A percentile compares a stretch with the other conserved stretches of the same genome.
These are phyloP conservation scores for Ascochyta viciae-villosae DNA, from an alignment of 2,329 filamentous ascomycete species.

Conservation along the genomic window DNA sequence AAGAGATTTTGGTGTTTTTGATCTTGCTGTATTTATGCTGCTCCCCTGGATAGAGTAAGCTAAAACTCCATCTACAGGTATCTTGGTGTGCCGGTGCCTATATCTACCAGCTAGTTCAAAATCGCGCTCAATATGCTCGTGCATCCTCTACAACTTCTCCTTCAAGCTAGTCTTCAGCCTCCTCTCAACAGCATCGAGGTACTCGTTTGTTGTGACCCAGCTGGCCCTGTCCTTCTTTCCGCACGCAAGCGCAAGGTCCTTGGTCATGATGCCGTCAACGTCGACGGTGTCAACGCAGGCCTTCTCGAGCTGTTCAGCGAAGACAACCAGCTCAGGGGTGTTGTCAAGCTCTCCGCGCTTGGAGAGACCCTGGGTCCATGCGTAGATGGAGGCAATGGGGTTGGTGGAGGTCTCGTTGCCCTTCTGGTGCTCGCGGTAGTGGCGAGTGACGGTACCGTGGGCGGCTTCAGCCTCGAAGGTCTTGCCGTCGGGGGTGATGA, in stretches of 20 bases:
- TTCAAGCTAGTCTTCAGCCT: slow-evolving; percentile 81
- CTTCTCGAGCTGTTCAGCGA: slow-evolving; percentile 89
- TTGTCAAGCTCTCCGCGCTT: slow-evolving; percentile 93
- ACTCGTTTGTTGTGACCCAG: slow-evolving; percentile 90
- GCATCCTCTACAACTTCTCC: slow-evolving; percentile 70
- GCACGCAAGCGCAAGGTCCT: slow-evolving; percentile 94
- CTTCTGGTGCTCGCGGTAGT: slow-evolving; percentile 99
- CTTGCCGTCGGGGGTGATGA: slow-evolving; percentile 95
- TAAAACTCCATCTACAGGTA: slow-evolving; percentile 26
- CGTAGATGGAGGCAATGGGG: slow-evolving; percentile 98
- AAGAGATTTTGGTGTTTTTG: slow-evolving; percentile 9
- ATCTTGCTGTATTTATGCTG: slow-evolving; percentile 16
- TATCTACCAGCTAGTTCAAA: slow-evolving; percentile 22
- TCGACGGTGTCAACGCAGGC: slow-evolving; percentile 96
- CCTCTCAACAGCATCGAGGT: slow-evolving; percentile 90
- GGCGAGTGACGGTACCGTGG: slow-evolving; percentile 96
- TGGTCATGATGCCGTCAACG: slow-evolving; percentile 96
- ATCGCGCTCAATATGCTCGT: slow-evolving; percentile 10
- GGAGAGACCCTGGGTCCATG: slow-evolving; percentile 93
- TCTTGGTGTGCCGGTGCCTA: slow-evolving; percentile 20
- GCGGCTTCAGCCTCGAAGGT: slow-evolving; percentile 98
- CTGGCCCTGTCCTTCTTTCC: slow-evolving; percentile 83
- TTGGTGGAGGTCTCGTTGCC: slow-evolving; percentile 97
- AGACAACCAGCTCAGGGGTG: slow-evolving; percentile 90
- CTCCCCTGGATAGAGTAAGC: slow-evolving; percentile 22